Conservation (phyloP, 768 basidiomycete genomes). For the Boletus vinaceobasis region DNA sequence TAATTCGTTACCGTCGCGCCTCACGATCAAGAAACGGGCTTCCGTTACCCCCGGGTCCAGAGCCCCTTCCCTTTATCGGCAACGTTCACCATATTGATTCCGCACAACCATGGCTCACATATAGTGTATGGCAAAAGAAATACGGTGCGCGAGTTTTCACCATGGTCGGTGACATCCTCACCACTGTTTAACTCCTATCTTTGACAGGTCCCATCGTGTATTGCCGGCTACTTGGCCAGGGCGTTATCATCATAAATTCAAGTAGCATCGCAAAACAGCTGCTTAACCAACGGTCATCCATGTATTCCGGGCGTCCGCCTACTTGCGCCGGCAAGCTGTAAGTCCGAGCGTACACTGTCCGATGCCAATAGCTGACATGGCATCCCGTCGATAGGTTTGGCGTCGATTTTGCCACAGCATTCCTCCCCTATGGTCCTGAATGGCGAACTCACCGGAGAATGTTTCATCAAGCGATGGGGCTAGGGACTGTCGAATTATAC, state of each 20-base stretch:
- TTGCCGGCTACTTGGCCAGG: slow-evolving; percentile 25
- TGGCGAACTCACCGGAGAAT: slow-evolving; percentile 29
- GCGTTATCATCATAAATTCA: slow-evolving; percentile 27
- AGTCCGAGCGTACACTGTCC: not conserved
- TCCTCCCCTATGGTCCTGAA: slow-evolving; percentile 26
- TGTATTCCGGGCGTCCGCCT: slow-evolving; percentile 28
- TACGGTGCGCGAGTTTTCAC: slow-evolving; percentile 19
- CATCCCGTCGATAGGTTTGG: slow-evolving; percentile 19
- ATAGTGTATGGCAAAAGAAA: slow-evolving; percentile 26
- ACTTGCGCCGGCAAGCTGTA: slow-evolving; percentile 23
- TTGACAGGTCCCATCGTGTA: slow-evolving; percentile 28
- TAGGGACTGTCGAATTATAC: slow-evolving; percentile 17
- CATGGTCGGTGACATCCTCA: not conserved
- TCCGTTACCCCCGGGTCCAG: slow-evolving; percentile 24
- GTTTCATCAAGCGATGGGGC: slow-evolving; percentile 27
- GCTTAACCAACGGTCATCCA: slow-evolving; percentile 29
- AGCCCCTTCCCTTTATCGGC: slow-evolving; percentile 22
- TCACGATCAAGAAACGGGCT: slow-evolving; percentile 3
- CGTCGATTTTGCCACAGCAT: slow-evolving; percentile 28
- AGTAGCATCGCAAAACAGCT: slow-evolving; percentile 23
- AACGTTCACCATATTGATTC: slow-evolving; percentile 24
- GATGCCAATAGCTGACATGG: not conserved
- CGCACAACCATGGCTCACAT: slow-evolving; percentile 26
- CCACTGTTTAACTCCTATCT: not conserved
- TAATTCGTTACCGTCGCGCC: slow-evolving; percentile 3